These are phyloP conservation scores for Cryptococcus sp. DNA, from an alignment of 1,284 basidiomycete species.

Conservation along the genomic window DNA sequence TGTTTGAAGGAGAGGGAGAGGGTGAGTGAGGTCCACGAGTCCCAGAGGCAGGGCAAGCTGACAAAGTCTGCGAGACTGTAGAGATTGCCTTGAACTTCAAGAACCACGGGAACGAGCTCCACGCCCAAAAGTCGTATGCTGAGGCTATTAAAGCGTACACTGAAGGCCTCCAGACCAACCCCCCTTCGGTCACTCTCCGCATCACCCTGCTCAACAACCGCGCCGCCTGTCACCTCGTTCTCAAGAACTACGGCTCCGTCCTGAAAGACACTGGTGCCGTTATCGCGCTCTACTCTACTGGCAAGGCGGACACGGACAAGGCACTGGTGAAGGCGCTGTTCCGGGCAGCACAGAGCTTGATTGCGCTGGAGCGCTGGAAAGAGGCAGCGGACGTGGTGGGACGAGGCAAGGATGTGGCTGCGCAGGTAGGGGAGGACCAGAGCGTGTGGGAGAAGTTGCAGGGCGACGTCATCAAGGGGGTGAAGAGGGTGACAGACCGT, in stretches of 20 bases:
- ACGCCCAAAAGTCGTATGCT: constrained; percentile 75
- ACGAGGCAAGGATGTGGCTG: constrained; percentile 46
- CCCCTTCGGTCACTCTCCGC: constrained; percentile 60
- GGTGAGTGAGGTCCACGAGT: constrained; percentile 74
- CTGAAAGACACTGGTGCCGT: constrained; percentile 77
- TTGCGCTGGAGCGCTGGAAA: constrained; percentile 66
- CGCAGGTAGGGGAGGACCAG: constrained; percentile 27
- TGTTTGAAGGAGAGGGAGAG: constrained; percentile 86
- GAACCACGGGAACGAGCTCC: constrained; percentile 92
- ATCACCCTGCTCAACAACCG: constrained; percentile 81
- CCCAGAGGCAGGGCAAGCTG: too few relatives aligned
- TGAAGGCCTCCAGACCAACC: constrained; percentile 79
- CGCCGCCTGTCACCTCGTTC: constrained; percentile 86
- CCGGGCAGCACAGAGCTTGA: constrained; percentile 70
- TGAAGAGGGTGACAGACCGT: constrained; percentile 27
- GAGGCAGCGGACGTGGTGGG: constrained; percentile 78
- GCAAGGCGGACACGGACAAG: constrained; percentile 9
- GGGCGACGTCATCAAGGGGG: constrained; percentile 31
- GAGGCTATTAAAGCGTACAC: constrained; percentile 89
- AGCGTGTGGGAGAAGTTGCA: constrained; percentile 23
- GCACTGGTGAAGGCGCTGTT: constrained; percentile 75
- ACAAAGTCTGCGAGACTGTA: constrained; percentile 38
- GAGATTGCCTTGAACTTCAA: constrained; percentile 92
- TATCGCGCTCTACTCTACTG: constrained; percentile 57
- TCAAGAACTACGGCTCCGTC: constrained; percentile 82